Base-by-base conservation (phyloP, 1,139 yeast species). In the Scheffersomyces segobiensis region DNA sequence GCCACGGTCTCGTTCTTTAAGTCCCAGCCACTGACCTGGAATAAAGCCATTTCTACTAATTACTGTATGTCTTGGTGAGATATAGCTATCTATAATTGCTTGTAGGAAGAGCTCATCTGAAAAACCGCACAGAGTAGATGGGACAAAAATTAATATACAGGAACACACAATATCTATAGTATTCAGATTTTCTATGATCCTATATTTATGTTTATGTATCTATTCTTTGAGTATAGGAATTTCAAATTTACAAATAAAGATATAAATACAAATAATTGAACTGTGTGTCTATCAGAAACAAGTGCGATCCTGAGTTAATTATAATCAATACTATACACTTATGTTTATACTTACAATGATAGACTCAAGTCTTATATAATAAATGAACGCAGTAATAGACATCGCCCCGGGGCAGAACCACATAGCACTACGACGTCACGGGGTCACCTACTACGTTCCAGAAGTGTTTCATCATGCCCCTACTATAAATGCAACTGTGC, bases 1-100 rank as follows among this genome's bases (percentile, higher is more conserved):
- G 81, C 86, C 20, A 89, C 82, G 62, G 81, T 78, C 52, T 80
- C 76, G 59, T 79, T 75, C 63, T 88, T 85, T 60, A 91, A 72
- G 62, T 88, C 82, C 97, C 97, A 91, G 20, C 96, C 97, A 53
- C 87, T 90, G 19, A 89, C 93, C 70, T 88, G 83, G 70, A 91
- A 91, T 65, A 91, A 79, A 39, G 90, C 85, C 95, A 89, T 89
- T 32, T 48, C 67, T 46, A 10, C 42, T 32, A 7, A 32, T 10
- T 32, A 12, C 12, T 32, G 17, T 32, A 10, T 12, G 12, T 32
- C 17, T 14, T 32, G 17, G 32, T 24, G 5, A 12, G 42, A 32
- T 14, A 32, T 12, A 32, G 2, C 4, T 32, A 14, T 7, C 42
- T 32, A 7, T 17, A 10, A 32, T 10, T 14, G 3, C 42, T 32